phyloP scores from a whole-genome alignment of 1,284 basidiomycete genomes.

The Ceratobasidium sp. region DNA sequence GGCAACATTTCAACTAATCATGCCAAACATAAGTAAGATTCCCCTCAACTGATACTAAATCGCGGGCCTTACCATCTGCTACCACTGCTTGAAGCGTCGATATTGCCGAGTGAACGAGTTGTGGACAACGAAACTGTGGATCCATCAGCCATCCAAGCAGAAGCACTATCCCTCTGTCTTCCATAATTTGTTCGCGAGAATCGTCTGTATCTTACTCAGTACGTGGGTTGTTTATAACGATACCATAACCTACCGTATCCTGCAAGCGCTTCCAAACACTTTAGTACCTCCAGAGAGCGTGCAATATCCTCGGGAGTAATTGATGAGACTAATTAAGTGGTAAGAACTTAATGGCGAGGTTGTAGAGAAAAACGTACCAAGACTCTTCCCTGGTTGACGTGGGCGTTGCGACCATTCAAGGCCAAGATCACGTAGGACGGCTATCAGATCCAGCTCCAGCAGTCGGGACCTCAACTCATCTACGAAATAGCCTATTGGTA shows the following conservation, averaged over 20 bases:
- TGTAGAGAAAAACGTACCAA: not conserved
- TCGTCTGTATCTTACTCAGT: not conserved
- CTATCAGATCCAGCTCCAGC: not conserved
- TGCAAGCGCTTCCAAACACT: not conserved
- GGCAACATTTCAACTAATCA: not conserved
- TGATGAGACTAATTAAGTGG: not conserved
- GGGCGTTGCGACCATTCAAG: not conserved
- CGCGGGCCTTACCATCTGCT: not conserved
- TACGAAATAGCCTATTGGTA: not conserved
- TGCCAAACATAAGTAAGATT: not conserved
- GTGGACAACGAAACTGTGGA: slow-evolving; percentile 1
- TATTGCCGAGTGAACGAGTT: not conserved
- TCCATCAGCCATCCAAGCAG: slow-evolving; percentile 5
- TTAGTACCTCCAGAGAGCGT: not conserved
- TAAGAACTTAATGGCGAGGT: not conserved
- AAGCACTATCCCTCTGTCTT: not conserved
- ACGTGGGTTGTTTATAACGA: not conserved
- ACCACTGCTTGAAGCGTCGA: not conserved
- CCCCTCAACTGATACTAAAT: too few relatives aligned
- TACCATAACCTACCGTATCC: not conserved
- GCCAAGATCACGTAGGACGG: not conserved
- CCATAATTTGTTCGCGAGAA: not conserved
- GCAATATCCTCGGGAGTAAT: not conserved
- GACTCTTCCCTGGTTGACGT: not conserved
- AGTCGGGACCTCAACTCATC: not conserved